Evolutionary conservation across 2,329 filamentous ascomycete species (phyloP), one percentile per base, ranked within the genome.

Genomic region (Pseudogymnoascus sp.): DNA sequence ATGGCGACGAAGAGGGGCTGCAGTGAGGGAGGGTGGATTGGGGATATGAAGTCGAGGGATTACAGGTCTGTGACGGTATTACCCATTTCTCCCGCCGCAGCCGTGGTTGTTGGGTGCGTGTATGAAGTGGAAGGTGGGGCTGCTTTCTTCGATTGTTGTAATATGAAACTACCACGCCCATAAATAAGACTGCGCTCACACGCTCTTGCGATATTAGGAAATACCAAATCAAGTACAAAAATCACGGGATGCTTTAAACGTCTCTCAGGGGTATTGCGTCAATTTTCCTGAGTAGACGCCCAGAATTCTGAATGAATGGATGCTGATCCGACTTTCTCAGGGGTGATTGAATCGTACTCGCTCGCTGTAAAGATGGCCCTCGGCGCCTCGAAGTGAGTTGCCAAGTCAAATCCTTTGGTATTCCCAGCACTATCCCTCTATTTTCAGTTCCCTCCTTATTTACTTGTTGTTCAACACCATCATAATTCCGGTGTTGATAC

Each of bases 1-100:
- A 84, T 71, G 88, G 89, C 63, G 89, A 92, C 64, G 80, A 90
- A 71, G 88, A 90, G 49, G 66, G 67, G 7, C 68, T 68, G 63
- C 63, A 65, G 53, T 65, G n/a, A n/a, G n/a, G n/a, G 64, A 61
- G 34, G 49, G 49, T 21, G 49, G 3, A 18, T 28, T 12, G 5
- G 28, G 49, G 25, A 11, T 56, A 56, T 56, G 8, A 34, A 56
- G 8, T n/a, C 14, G 34, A 18, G 28, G n/a, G 49, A 56, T 34
- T 7, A 34, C 49, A 56, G 28, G 49, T 49, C 43, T 49, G 23
- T 49, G 43, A 23, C 49, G 12, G 25, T 12, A 34, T 56, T 12
- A 56, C 28, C 49, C 25, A 56, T 56, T 56, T 56, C 9, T 21
- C 28, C n/a, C 31, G 49, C n/a, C 31, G 49, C n/a, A 31, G 46